Base-by-base conservation (phyloP, 2,329 filamentous ascomycete species). In the Colletotrichum nymphaeae region DNA sequence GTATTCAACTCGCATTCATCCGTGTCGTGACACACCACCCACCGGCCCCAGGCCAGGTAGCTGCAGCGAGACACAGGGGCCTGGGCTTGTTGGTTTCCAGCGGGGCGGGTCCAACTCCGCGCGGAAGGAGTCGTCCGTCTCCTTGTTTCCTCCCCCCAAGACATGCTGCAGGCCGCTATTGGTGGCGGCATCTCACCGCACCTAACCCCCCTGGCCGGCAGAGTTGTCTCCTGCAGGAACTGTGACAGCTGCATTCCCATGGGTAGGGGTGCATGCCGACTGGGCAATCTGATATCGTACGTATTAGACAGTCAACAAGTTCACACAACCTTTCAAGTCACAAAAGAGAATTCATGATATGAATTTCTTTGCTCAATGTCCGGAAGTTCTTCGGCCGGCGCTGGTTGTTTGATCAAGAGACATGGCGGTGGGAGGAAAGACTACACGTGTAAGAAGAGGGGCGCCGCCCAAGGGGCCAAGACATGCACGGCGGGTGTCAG, bases 21-120 rank as follows among this genome's bases (percentile, higher is more conserved):
- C 42, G 5, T 19, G 42, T n/a, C 42, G 42, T n/a, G 19, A 49
- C 42, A 49, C 42, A 49, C 42, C 19, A 49, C 42, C 14, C 37
- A 42, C 37, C 37, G 26, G 26, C 26, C 26, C 26, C 26, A 26
- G 26, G 26, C 26, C 26, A 26, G 26, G 26, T 26, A 26, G 26
- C 60, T 69, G 62, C 67, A 66, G 28, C 53, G 58, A 32, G 67
- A 26, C 53, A 65, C 52, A 57, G 26, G 42, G 42, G 46, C 46
- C 7, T 42, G 26, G 28, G 26, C 7, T 32, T 59, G 67, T 58
- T 67, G 55, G 42, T 59, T 67, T 42, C 42, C 63, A 19, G 62
- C 52, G 26, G 26, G 52, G 53, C 60, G 55, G 62, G 16, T 64
- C 60, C 37, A 65, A n/a, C 59, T 49, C 55, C 35, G 42, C 52